Base-by-base conservation (phyloP, 371 early-diverging fungal species). In the Haplosporangium sp. region DNA sequence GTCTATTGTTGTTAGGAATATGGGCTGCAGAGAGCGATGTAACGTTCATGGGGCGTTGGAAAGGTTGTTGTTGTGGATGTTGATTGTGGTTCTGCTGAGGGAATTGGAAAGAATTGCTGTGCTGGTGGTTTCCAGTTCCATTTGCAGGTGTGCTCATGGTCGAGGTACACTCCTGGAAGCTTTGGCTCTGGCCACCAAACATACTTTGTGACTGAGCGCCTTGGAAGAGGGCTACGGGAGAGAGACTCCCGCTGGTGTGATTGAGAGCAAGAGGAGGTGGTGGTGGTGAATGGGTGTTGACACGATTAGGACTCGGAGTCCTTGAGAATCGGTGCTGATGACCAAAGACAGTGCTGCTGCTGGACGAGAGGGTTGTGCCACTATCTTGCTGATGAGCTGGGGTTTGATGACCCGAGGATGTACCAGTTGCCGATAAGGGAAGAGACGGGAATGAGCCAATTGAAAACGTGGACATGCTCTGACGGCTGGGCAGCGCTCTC, bases 221-320 rank as follows among this genome's bases (percentile, higher is more conserved):
- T 21, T 47, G 64, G 38, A 64, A 55, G 36, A 68, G 47, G 6
- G 64, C 54, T 16, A 64, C 65, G 1, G 74, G 74, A 20, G 74
- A 68, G 13, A 74, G 53, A 43, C 69, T 38, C 9, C 69, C 74
- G n/a, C 56, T 64, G 0, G 74, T 68, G 46, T 62, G 51, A n/a
- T 48, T 59, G 51, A 12, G 54, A 29, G 21, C 21, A 21, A 54
- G 21, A 29, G 29, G 29, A 20, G 57, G 60, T 9, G 62, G 51
- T 21, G 72, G 73, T 14, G 73, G 67, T 5, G 73, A 67, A 40
- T 66, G 73, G 46, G 51, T 55, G 36, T 41, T 47, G 12, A 63
- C 50, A 6, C 73, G 62, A 50, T 57, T 73, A 6, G 67, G 73
- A 50, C 73, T 73, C 43, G 73, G 73, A 20, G 66, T 73, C 29